Evolutionary conservation across 495 filamentous ascomycete species (phyloP), one percentile per base, ranked within the genome.

Genomic region (Podospora appendiculata): DNA sequence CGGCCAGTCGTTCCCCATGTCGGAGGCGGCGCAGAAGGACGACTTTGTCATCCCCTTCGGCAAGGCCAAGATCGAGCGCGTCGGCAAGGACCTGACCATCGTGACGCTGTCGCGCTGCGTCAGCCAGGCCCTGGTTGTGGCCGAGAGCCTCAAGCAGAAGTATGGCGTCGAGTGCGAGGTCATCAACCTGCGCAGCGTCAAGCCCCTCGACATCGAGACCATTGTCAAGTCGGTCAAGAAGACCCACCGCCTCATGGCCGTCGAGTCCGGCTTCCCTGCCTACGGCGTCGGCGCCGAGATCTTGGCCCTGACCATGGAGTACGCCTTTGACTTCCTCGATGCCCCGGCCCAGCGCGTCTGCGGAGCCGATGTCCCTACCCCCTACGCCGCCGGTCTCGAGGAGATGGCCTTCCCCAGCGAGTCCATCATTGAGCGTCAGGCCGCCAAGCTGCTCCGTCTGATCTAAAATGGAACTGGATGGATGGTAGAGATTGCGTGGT

Each of bases 181-280:
- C 50, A 88, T 98, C 81, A 98, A 98, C 79, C 84, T 98, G 47
- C 89, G 93, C 58, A 95, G 90, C 54, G 71, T 98, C 71, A 98
- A 96, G 80, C 93, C 93, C 36, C 78, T 98, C 48, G 93, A 98
- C 67, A 83, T 98, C 40, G 91, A 96, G 72, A 79, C 86, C 50
- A 96, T 98, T 66, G 79, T 95, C 65, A 89, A 92, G 70, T 95
- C 90, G 12, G 86, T 97, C 65, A 96, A 96, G 85, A 98, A 98
- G 85, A 98, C 93, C 18, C 87, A 87, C 65, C 86, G 85, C 63
- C 79, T 98, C 53, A 83, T 98, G 73, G 84, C 82, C 25, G 89
- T 98, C 54, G 93, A 96, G 75, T 95, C 89, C 42, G 93, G 94
- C 53, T 98, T 90, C 82, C 93, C 93, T 50, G 85, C 86, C 65